Base-by-base conservation (phyloP, 305 asterid genomes). In the Euphrasia arctica region DNA sequence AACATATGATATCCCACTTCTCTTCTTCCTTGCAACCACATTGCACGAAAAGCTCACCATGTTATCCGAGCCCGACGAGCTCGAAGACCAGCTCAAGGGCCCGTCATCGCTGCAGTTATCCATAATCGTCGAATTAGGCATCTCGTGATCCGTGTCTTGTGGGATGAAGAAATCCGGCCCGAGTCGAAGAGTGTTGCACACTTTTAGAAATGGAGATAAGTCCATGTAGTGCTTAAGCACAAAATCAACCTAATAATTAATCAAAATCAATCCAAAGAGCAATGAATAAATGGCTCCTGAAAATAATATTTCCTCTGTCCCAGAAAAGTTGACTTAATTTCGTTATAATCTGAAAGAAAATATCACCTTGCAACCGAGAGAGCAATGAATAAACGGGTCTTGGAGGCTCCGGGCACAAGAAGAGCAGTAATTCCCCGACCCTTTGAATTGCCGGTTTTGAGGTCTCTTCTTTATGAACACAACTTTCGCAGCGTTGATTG, bases 121-220 rank as follows among this genome's bases (percentile, higher is more conserved):
- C 36, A 81, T 87, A 9, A 84, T 71, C 0, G 95, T 86, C 9
- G 97, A 91, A 51, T 68, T 85, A 0, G 81, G 81, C 0, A 88
- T 86, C 64, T 85, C 87, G 49, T 80, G 79, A 1, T 88, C 84
- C 60, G 65, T 77, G 65, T 91, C 96, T 58, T 89, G 92, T 9
- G 98, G 98, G 36, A 91, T 83, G 81, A 89, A 85, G 83, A 89
- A 89, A 28, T 91, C 98, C 12, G 96, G 95, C 57, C 95, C 72
- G 7, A 91, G 90, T 72, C 82, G 94, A 69, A 91, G 80, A 10
- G 84, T 80, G 58, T 79, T 82, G 85, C 98, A 91, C 32, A 75
- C 85, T 71, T 81, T 83, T 63, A 91, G 58, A 69, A 91, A 89
- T 10, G 95, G 93, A 3, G 92, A 78, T 25, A 91, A 75, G 45